Base-by-base conservation (phyloP, 805 yeast genomes). In the Saccharomycopsis amapae region DNA sequence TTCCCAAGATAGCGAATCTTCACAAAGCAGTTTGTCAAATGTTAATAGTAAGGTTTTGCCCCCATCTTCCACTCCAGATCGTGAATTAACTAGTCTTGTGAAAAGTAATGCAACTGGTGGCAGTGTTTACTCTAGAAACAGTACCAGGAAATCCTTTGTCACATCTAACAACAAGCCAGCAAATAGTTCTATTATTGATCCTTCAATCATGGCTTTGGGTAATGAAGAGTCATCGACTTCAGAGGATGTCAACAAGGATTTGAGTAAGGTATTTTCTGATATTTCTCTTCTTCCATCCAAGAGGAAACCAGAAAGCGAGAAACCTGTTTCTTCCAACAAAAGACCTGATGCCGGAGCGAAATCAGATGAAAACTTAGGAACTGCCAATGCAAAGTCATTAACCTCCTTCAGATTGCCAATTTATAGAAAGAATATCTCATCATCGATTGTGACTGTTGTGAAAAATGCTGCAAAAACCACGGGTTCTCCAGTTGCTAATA, bases 201-300 rank as follows among this genome's bases (percentile, higher is more conserved):
- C 43, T 13, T n/a, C 45, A 7, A 34, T 40, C n/a, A 24, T 24
- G 9, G 5, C 7, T 5, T 20, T 13, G 24, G 42, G 25, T 9
- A 10, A 7, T 18, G 37, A 19, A 9, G 13, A 17, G 6, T 12
- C 17, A 26, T 9, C 30, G n/a, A n/a, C n/a, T n/a, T n/a, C n/a
- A n/a, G 20, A 38, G 5, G 39, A 33, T 33, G 32, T 43, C 20
- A 38, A 43, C 17, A 35, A 41, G 12, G 35, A 24, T n/a, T 37
- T 46, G 22, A n/a, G 33, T n/a, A 36, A 23, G 18, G 18, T 22
- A 5, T 30, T 46, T 12, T 46, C 49, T 3, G 26, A 32, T 20
- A 38, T 42, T 25, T 46, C 50, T 4, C 42, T 46, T 19, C 12
- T 42, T 17, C 47, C 50, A 71, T 17, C 50, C 3, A 46, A 46